Evolutionary conservation across 305 asterid species (phyloP).

Genomic region (Fraxinus dipetala): DNA sequence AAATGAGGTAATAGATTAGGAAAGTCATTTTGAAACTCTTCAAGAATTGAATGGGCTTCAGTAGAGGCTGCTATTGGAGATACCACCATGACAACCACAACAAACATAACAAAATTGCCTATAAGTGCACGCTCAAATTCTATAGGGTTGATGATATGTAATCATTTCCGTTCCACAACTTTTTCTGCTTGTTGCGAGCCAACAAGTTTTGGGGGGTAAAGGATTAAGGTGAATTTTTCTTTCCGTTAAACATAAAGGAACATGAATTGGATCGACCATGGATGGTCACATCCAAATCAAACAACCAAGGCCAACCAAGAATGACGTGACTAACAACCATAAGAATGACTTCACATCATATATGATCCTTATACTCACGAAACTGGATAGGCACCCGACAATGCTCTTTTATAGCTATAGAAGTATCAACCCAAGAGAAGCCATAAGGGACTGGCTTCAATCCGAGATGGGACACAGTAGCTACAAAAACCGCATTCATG

Average conservation of each 20-base stretch:
- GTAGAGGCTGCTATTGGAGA: not conserved
- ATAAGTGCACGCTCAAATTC: not conserved
- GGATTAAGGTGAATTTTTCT: not conserved
- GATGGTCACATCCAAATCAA: not conserved
- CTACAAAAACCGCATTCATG: too few relatives aligned
- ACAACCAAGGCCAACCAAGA: not conserved
- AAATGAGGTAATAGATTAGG: too few relatives aligned
- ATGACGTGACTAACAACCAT: not conserved
- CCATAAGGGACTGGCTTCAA: too few relatives aligned
- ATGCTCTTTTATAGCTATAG: not conserved
- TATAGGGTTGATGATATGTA: not conserved
- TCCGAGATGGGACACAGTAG: not conserved
- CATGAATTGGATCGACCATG: not conserved
- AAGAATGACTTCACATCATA: too few relatives aligned
- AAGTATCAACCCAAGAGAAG: not conserved
- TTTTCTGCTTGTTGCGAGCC: not conserved
- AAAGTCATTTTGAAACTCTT: too few relatives aligned
- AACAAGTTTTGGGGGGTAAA: not conserved
- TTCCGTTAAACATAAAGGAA: not conserved
- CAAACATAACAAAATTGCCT: not conserved
- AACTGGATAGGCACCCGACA: too few relatives aligned
- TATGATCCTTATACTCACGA: not conserved
- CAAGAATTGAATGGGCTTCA: too few relatives aligned
- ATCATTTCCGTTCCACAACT: not conserved
- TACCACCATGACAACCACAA: not conserved